Percentiles rank a stretch among this genome's conserved stretches.
These are phyloP conservation scores for Microbotryum intermedium DNA, from an alignment of 1,284 basidiomycete genomes.

Conservation along the genomic window DNA sequence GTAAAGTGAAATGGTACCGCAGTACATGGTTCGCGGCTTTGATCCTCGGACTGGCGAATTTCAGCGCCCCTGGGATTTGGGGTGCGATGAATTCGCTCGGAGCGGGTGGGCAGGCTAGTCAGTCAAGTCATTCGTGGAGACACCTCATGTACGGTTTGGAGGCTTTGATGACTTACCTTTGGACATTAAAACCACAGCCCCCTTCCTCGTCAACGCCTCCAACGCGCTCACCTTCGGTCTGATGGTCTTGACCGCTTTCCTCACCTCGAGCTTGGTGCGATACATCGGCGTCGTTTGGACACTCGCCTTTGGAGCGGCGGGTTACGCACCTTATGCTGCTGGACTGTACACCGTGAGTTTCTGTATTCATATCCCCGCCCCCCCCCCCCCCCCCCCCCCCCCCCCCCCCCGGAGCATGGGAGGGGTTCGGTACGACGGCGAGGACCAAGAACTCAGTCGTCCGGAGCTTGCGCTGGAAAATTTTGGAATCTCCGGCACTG, in stretches of 20 bases:
- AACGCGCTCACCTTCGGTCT: slow-evolving; percentile 36
- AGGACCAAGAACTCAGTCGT: no score
- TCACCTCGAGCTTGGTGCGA: slow-evolving; percentile 6
- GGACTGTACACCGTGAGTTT: slow-evolving; percentile 36
- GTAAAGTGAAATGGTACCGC: slow-evolving; percentile 6
- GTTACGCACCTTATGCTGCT: slow-evolving; percentile 32
- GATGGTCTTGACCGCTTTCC: slow-evolving; percentile 29
- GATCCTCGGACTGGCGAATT: slow-evolving; percentile 26
- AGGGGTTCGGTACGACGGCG: no score
- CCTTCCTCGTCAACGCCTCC: slow-evolving; percentile 34
- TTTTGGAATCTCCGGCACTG: no score
- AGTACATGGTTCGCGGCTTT: slow-evolving; percentile 13
- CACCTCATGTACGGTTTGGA: no score
- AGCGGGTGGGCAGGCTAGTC: no score
- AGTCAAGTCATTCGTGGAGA: no score
- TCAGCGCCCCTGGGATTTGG: slow-evolving; percentile 33
- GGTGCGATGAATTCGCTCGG: slow-evolving; percentile 36
- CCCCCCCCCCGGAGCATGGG: no score
- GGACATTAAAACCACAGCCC: no score
- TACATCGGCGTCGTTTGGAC: slow-evolving; percentile 19
- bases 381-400: no score
- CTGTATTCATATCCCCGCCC: no score
- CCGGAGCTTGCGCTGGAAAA: no score
- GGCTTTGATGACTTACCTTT: no score
- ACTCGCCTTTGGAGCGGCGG: slow-evolving; percentile 9